phyloP scores from a whole-genome alignment of 352 stramenopile genomes.

The Phytophthora capsici region DNA sequence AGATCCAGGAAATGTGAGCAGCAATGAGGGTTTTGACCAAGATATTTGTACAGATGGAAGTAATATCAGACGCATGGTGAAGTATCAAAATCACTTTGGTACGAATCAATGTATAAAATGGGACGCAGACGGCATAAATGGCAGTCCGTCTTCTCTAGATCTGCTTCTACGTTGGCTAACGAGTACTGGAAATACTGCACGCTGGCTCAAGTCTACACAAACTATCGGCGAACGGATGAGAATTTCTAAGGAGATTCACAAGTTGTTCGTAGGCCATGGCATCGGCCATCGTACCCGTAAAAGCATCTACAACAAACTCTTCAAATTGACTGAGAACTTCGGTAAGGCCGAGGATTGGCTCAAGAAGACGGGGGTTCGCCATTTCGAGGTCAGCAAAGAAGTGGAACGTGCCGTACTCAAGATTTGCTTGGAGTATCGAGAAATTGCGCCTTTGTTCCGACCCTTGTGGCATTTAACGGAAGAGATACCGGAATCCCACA shows the following conservation, averaged over 20 bases:
- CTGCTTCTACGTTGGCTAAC: conserved; percentile 38
- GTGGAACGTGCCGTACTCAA: neutral
- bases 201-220: conserved; percentile 14
- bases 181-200: conserved; percentile 31
- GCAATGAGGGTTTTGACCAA: no score
- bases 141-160: conserved; percentile 16
- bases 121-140: conserved; percentile 1
- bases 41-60: no score
- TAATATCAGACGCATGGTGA: no score
- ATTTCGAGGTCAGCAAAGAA: neutral
- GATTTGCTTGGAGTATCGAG: conserved; percentile 12
- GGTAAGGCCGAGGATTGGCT: conserved; percentile 11
- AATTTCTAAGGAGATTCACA: conserved; percentile 1
- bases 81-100: no score
- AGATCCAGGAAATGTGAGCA: neutral
- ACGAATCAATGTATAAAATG: neutral
- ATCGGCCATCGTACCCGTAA: neutral
- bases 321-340: neutral
- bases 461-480: neutral
- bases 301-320: conserved; percentile 9
- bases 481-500: neutral
- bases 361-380: neutral
- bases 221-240: neutral
- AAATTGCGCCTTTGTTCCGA: conserved; percentile 4
- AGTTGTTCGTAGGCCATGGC: conserved; percentile 1